A percentile compares a stretch with the other conserved stretches of the same genome.
Conservation (phyloP, 2,329 filamentous ascomycete genomes). For the Fusarium sp. region DNA sequence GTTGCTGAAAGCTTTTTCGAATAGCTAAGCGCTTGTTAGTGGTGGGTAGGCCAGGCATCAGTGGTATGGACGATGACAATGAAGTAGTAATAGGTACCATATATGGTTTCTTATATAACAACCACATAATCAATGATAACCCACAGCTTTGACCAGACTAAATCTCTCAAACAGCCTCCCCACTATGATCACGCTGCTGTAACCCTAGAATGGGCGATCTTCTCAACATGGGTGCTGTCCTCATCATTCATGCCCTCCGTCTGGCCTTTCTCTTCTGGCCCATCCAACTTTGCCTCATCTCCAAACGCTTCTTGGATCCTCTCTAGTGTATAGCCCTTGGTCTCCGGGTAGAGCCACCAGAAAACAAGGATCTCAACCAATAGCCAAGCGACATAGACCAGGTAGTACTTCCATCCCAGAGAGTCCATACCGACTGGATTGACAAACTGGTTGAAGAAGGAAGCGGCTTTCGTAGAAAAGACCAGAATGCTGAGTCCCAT, state of each 20-base stretch:
- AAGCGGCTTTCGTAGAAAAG: constrained; percentile 33
- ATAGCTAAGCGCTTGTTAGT: background rate
- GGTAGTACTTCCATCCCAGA: constrained; percentile 41
- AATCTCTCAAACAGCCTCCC: too few species aligned
- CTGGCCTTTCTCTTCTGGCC: constrained; percentile 12
- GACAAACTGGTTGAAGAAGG: constrained; percentile 39
- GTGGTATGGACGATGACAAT: too few species aligned
- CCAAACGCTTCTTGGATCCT: constrained; percentile 35
- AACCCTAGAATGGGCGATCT: background rate
- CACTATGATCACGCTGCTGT: background rate
- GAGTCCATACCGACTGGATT: constrained; percentile 49
- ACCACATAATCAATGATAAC: too few species aligned
- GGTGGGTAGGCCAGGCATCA: too few species aligned
- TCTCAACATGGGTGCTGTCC: constrained; percentile 7
- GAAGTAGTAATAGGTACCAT: too few species aligned
- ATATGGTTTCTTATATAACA: too few species aligned
- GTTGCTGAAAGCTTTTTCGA: constrained; percentile 4
- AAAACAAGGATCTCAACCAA: constrained; percentile 44
- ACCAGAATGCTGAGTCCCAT: constrained; percentile 33
- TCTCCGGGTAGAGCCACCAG: constrained; percentile 63
- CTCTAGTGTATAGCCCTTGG: constrained; percentile 56
- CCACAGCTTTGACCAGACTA: too few species aligned
- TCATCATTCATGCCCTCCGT: background rate
- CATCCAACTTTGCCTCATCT: constrained; percentile 13
- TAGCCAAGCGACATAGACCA: constrained; percentile 47